phyloP scores from a whole-genome alignment of 2,329 filamentous ascomycete species.

The Aureobasidium melanogenum region DNA sequence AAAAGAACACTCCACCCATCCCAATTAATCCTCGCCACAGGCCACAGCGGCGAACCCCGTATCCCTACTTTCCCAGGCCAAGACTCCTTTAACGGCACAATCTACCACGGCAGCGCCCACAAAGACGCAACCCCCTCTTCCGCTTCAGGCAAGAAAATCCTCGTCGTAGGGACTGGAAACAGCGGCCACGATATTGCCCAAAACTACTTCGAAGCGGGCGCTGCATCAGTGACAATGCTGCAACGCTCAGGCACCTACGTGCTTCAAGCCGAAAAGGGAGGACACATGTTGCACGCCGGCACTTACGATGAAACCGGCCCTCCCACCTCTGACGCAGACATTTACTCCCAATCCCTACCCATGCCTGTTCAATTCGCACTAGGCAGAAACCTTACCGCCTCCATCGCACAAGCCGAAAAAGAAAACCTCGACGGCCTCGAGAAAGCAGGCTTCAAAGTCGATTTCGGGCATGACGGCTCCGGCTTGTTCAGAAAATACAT shows the following conservation, averaged over 20 bases:
- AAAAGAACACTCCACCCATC: slow-evolving; percentile 51
- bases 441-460: slow-evolving; percentile 52
- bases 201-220: slow-evolving; percentile 52
- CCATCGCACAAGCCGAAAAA: slow-evolving; percentile 24
- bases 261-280: slow-evolving; percentile 46
- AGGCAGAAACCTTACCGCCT: slow-evolving; percentile 39
- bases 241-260: slow-evolving; percentile 60
- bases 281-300: slow-evolving; percentile 40
- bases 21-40: slow-evolving; percentile 59
- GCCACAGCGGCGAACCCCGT: slow-evolving; percentile 58
- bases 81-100: slow-evolving; percentile 48
- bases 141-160: slow-evolving; percentile 33
- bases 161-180: slow-evolving; percentile 43
- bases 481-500: slow-evolving; percentile 57
- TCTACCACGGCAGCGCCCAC: slow-evolving; percentile 43
- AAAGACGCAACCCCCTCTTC: slow-evolving; percentile 38
- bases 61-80: slow-evolving; percentile 40
- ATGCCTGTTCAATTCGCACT: slow-evolving; percentile 51
- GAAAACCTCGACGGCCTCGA: slow-evolving; percentile 38
- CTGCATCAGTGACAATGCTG: slow-evolving; percentile 55
- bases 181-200: slow-evolving; percentile 44
- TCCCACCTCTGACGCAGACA: slow-evolving; percentile 57
- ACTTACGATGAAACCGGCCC: slow-evolving; percentile 44
- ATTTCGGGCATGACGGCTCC: slow-evolving; percentile 47
- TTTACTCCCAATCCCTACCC: slow-evolving; percentile 51